phyloP scores from a whole-genome alignment of 2,329 filamentous ascomycete genomes.

The Botryotinia globosa region DNA sequence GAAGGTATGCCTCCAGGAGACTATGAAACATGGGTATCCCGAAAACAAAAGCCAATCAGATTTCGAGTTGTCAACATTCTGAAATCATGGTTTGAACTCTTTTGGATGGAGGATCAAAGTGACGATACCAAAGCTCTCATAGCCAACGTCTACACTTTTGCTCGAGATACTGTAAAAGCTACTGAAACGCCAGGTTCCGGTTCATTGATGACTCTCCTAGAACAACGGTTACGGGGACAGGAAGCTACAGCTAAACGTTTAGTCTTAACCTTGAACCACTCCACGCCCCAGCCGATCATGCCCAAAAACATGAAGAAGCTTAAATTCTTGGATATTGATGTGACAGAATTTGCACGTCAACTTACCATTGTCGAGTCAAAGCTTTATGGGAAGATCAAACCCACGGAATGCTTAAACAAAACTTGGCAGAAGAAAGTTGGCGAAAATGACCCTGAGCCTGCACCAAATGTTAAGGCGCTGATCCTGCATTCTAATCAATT shows the following conservation, averaged over 20 bases:
- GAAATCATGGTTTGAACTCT: constrained; percentile 97
- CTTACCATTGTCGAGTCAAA: constrained; percentile 95
- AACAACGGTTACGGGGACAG: constrained; percentile 84
- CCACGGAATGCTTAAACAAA: constrained; percentile 95
- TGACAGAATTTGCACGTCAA: constrained; percentile 94
- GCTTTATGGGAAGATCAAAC: constrained; percentile 92
- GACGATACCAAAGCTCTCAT: constrained; percentile 82
- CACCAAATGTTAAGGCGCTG: constrained; percentile 90
- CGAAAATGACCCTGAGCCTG: constrained; percentile 78
- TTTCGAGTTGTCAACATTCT: constrained; percentile 97
- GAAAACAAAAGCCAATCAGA: constrained; percentile 92
- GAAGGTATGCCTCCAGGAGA: constrained; percentile 72
- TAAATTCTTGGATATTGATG: constrained; percentile 96
- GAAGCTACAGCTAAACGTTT: constrained; percentile 83
- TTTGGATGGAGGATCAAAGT: constrained; percentile 95
- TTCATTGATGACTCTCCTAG: constrained; percentile 80
- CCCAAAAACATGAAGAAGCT: constrained; percentile 99
- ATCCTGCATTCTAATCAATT: constrained; percentile 98
- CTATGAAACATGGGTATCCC: constrained; percentile 83
- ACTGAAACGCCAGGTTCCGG: constrained; percentile 88
- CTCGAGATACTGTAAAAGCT: constrained; percentile 85
- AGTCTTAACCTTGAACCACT: constrained; percentile 79
- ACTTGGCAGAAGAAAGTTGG: constrained; percentile 96
- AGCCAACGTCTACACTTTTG: constrained; percentile 84
- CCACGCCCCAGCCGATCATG: constrained; percentile 83